Evolutionary conservation across 2,329 filamentous ascomycete species (phyloP), one percentile per base, ranked within the genome.

Genomic region (Graphilbum sp.): DNA sequence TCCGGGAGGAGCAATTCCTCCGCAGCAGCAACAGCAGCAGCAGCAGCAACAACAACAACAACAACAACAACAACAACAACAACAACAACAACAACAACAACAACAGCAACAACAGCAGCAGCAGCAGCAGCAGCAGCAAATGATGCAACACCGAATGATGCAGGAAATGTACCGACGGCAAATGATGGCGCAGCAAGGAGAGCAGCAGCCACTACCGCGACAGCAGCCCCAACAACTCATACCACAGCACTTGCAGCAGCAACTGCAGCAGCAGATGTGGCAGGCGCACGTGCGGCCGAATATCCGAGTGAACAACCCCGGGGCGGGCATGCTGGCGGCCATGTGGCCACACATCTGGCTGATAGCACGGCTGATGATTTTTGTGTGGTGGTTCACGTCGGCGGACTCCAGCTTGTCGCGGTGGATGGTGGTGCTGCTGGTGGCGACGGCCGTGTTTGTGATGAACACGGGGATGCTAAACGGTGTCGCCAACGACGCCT

Each of bases 311-410:
- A 59, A 56, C 38, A 66, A 65, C 35, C 58, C 58, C 2, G 54
- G 51, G 4, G 52, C 53, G 1, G 57, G 49, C 3, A 55, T 60
- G 16, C 42, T 65, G 35, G 60, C 57, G 5, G 61, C 62, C 15
- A 38, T 72, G n/a, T 69, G 67, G 60, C 71, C 71, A n/a, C 66
- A 76, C 37, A 50, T 79, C 21, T 79, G 73, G 74, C 60, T 78
- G 37, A 46, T 76, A 1, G 56, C 72, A 27, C 65, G 74, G 8
- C 54, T 79, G 9, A 58, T 62, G 11, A 54, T 71, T 6, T 75
- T 79, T 50, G 64, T 78, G 12, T 79, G 72, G 70, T 72, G 75
- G 54, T 77, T 79, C 43, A 76, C 73, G 1, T 64, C 65, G 10
- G 65, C 68, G 0, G 62, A 64, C 33, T 60, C 65, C 2, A 75